phyloP scores from a whole-genome alignment of 179 eudicot genomes.

The Silene noctiflora region DNA sequence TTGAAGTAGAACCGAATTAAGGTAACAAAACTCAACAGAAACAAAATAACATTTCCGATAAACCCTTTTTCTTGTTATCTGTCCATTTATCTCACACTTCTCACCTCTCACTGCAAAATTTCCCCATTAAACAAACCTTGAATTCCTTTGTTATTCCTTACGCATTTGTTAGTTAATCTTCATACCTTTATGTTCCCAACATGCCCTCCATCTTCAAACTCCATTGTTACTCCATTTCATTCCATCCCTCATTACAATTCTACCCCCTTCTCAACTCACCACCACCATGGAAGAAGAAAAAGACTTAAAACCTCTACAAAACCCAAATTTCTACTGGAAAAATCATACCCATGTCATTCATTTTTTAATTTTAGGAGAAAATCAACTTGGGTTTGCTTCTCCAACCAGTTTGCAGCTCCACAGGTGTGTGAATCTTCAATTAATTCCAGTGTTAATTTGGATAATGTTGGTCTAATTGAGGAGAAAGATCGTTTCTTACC shows the following conservation, averaged over 20 bases:
- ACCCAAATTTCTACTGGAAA: slow-evolving; percentile 12
- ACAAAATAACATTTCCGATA: slow-evolving; percentile 15
- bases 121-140: slow-evolving; percentile 25
- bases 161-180: neutral
- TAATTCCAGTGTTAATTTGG: slow-evolving; percentile 17
- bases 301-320: slow-evolving; percentile 4
- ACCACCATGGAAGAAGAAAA: slow-evolving; percentile 27
- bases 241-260: slow-evolving; percentile 23
- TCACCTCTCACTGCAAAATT: slow-evolving; percentile 13
- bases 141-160: neutral
- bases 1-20: too few species aligned
- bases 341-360: slow-evolving; percentile 15
- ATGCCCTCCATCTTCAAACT: slow-evolving; percentile 29
- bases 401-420: slow-evolving; percentile 14
- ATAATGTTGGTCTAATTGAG: neutral
- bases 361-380: slow-evolving; percentile 16
- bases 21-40: neutral
- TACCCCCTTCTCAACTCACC: slow-evolving; percentile 15
- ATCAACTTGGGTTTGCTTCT: slow-evolving; percentile 24
- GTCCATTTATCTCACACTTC: neutral
- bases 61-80: slow-evolving; percentile 18
- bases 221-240: slow-evolving; percentile 24
- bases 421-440: slow-evolving; percentile 7
- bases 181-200: slow-evolving; percentile 22
- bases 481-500: slow-evolving; percentile 9